Base-by-base conservation (phyloP, 2,329 filamentous ascomycete genomes). In the Metarhizium sp. region DNA sequence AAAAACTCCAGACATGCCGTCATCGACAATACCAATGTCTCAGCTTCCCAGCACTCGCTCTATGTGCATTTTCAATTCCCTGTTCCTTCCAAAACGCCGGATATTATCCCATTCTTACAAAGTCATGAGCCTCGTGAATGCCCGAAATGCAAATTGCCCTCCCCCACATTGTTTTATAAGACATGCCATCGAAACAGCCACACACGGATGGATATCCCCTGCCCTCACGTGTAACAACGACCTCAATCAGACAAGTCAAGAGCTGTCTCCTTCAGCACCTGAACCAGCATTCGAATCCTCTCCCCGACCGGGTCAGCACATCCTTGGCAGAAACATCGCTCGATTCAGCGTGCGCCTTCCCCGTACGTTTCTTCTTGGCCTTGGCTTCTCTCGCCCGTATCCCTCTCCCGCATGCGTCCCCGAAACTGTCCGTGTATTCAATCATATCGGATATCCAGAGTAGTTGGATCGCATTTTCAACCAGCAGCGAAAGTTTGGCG, bases 401-500 rank as follows among this genome's bases (percentile, higher is more conserved):
- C 2, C 80, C 80, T 53, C 63, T 71, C 56, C 71, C 69, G 13
- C 75, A 73, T 0, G 76, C 76, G 6, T 59, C 58, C 16, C 64
- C 65, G 16, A 82, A 64, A 4, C 59, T 59, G 0, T 64, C 58
- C 34, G 68, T 69, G 59, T 75, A 74, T 1, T 58, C 56, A 13
- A 74, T 59, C 20, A 63, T 61, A 13, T 69, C 68, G 30, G 66
- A 63, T 2, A 56, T 55, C 69, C 74, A 78, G 3, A 80, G 68
- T 6, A 84, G 70, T 49, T 84, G 76, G 34, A 89, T 63, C 51
- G 90, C 69, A 2, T 76, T 76, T 69, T 92, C 89, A 0, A 90
- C 71, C 34, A 88, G 68, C 10, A 92, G 69, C 2, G 85, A 85
- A 42, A 92, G 75, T 66, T 87, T 88, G 32, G 85, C 84, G 61